These are phyloP conservation scores for Flaveria trinervia DNA, from an alignment of 129 eudicot species.

Conservation along the genomic window DNA sequence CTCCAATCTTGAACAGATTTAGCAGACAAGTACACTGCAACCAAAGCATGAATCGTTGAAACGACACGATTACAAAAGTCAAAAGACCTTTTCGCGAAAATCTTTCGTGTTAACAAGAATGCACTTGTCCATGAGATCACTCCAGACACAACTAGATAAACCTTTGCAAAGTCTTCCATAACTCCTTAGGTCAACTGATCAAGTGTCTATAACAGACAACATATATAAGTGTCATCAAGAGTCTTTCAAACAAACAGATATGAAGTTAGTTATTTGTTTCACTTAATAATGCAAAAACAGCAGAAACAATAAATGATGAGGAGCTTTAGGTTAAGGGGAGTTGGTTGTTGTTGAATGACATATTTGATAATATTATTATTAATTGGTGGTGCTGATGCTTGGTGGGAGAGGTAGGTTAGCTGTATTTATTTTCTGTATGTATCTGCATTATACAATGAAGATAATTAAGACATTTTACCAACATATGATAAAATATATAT, in stretches of 20 bases:
- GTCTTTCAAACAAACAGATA: slow-evolving; percentile 3
- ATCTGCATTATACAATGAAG: background rate
- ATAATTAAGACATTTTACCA: slow-evolving; percentile 26
- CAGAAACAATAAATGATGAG: slow-evolving; percentile 31
- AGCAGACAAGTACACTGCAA: slow-evolving; percentile 63
- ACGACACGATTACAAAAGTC: slow-evolving; percentile 86
- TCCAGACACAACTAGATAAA: slow-evolving; percentile 48
- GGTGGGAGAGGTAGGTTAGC: slow-evolving; percentile 34
- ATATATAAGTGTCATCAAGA: background rate
- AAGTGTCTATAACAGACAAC: slow-evolving; percentile 7
- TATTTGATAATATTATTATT: background rate
- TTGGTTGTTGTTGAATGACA: slow-evolving; percentile 25
- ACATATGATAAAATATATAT: background rate
- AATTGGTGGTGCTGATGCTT: slow-evolving; percentile 3
- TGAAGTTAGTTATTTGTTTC: slow-evolving; percentile 6
- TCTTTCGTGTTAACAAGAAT: slow-evolving; percentile 54
- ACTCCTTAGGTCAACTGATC: background rate
- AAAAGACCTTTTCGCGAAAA: slow-evolving; percentile 67
- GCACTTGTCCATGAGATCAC: slow-evolving; percentile 67
- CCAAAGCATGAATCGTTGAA: slow-evolving; percentile 68
- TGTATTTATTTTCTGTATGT: slow-evolving; percentile 23
- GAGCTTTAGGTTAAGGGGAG: slow-evolving; percentile 19
- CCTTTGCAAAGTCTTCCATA: slow-evolving; percentile 54
- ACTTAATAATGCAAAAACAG: background rate
- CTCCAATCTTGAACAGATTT: slow-evolving; percentile 81